These are phyloP conservation scores for Microcos paniculata DNA, from an alignment of 345 rosid species.

Conservation along the genomic window DNA sequence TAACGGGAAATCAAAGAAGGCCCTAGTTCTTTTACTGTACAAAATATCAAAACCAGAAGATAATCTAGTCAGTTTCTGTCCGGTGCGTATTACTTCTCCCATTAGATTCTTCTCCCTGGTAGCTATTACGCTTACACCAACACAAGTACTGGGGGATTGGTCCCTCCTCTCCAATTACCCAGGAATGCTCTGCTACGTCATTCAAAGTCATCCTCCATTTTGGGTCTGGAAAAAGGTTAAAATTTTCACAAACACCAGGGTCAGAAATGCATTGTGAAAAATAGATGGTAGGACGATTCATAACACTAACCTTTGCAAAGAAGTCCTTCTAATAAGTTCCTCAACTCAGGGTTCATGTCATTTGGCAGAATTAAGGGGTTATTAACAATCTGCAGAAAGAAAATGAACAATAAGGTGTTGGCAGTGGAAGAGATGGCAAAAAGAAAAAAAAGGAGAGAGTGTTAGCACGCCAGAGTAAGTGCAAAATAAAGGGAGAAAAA, in stretches of 20 bases:
- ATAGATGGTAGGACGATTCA: background rate
- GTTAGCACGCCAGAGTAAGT: background rate
- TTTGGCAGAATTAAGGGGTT: constrained; percentile 64
- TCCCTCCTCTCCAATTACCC: constrained; percentile 79
- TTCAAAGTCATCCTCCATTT: constrained; percentile 66
- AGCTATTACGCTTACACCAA: constrained; percentile 73
- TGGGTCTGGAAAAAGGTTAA: constrained; percentile 52
- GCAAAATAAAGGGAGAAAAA: background rate
- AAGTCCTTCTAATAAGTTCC: constrained; percentile 76
- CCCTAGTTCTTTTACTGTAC: constrained; percentile 30
- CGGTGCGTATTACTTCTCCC: constrained; percentile 12
- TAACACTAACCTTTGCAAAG: constrained; percentile 78
- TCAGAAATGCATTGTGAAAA: background rate
- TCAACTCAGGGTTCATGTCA: constrained; percentile 64
- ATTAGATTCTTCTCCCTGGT: constrained; percentile 31
- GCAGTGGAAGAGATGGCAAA: background rate
- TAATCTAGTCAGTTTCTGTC: constrained; percentile 23
- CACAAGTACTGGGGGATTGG: constrained; percentile 61
- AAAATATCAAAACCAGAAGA: constrained; percentile 14
- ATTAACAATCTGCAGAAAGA: constrained; percentile 67
- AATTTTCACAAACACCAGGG: background rate
- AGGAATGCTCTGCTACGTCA: constrained; percentile 62
- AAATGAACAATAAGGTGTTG: background rate
- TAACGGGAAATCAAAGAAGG: background rate
- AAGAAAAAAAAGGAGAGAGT: background rate